phyloP scores from a whole-genome alignment of 352 stramenopile genomes.

The Phytophthora tubulina region DNA sequence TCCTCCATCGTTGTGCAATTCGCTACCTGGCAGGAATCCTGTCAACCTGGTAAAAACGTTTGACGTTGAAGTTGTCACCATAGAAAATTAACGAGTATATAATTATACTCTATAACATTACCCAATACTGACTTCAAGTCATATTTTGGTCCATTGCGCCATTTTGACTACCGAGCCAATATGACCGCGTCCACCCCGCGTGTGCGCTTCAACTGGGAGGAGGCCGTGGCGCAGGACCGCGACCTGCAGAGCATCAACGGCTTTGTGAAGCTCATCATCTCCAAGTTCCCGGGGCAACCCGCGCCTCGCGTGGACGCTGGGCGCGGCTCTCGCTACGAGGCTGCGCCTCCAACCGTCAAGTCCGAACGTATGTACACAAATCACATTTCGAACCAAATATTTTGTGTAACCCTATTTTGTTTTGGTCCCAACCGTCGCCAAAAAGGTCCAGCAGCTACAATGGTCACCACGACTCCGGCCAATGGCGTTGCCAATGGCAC shows the following conservation, averaged over 20 bases:
- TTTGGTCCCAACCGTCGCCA: background rate
- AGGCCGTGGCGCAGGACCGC: slow-evolving; percentile 39
- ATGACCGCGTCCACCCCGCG: slow-evolving; percentile 8
- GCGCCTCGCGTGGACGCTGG: background rate
- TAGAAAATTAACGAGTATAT: no score
- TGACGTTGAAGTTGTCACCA: no score
- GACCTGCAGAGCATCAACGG: slow-evolving; percentile 36
- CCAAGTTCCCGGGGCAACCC: slow-evolving; percentile 28
- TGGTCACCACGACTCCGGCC: slow-evolving; percentile 5
- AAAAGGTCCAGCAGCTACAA: background rate
- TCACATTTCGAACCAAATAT: slow-evolving; percentile 4
- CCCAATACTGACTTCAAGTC: background rate
- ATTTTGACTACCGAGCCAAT: background rate
- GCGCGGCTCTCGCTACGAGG: slow-evolving; percentile 28
- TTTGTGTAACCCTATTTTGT: slow-evolving; percentile 4
- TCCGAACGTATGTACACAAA: slow-evolving; percentile 23
- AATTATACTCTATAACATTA: no score
- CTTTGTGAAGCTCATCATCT: slow-evolving; percentile 35
- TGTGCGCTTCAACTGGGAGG: slow-evolving; percentile 45
- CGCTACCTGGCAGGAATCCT: no score
- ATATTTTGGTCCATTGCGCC: background rate
- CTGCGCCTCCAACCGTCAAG: slow-evolving; percentile 32
- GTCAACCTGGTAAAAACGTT: no score
- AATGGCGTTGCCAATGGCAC: background rate
- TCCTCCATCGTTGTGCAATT: no score